Conservation (phyloP, 1,284 basidiomycete genomes). For the Mrakiaceae sp. region DNA sequence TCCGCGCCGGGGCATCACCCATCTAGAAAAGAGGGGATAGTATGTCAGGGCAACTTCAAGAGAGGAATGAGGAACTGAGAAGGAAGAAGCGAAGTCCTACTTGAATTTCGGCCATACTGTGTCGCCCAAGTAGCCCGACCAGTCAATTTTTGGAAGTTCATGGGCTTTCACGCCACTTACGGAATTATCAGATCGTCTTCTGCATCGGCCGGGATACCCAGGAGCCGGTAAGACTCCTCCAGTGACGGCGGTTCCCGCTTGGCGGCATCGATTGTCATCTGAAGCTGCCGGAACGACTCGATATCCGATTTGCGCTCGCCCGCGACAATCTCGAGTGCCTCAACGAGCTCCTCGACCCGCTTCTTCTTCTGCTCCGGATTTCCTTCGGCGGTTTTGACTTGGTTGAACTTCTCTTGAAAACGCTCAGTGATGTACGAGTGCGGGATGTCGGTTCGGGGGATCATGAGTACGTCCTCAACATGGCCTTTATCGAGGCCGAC, state of each 20-base stretch:
- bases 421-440: background rate
- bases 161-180: background rate
- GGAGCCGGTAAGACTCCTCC: slow-evolving; percentile 56
- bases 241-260: slow-evolving; percentile 49
- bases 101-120: slow-evolving; percentile 51
- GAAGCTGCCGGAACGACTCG: slow-evolving; percentile 42
- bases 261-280: slow-evolving; percentile 40
- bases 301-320: slow-evolving; percentile 36
- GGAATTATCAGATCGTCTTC: slow-evolving; percentile 67
- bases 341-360: background rate
- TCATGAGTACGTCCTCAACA: background rate
- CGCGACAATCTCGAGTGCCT: slow-evolving; percentile 47
- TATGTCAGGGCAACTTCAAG: background rate
- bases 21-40: slow-evolving; percentile 39
- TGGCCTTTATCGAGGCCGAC: background rate
- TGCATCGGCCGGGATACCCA: slow-evolving; percentile 56
- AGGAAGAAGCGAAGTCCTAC: slow-evolving; percentile 38
- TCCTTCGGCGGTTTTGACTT: background rate
- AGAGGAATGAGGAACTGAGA: too few species aligned
- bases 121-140: background rate
- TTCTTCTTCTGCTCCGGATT: background rate
- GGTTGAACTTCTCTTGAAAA: background rate
- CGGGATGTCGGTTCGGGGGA: slow-evolving; percentile 4
- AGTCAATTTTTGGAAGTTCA: background rate
- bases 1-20: slow-evolving; percentile 41